A percentile compares a stretch with the other conserved stretches of the same genome.
phyloP scores from a whole-genome alignment of 2,329 filamentous ascomycete genomes.

The Fusarium chaquense region DNA sequence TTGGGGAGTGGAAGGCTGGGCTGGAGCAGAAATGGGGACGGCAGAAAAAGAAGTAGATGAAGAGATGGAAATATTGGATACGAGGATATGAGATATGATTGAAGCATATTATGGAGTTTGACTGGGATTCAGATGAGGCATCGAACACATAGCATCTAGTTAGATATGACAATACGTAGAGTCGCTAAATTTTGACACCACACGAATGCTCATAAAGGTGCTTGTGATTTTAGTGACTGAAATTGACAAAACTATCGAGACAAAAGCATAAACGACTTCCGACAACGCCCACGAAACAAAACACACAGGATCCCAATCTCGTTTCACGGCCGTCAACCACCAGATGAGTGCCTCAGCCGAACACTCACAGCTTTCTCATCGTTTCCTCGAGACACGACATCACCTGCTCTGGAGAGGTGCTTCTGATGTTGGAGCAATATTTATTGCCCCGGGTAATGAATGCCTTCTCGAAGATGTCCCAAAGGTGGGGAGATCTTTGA shows the following conservation, averaged over 20 bases:
- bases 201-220: background rate
- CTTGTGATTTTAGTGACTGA: background rate
- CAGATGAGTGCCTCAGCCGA: too few relatives aligned
- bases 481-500: background rate
- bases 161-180: background rate
- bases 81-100: conserved; percentile 14
- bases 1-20: conserved; percentile 54
- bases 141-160: background rate
- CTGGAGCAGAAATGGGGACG: conserved; percentile 50
- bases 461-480: background rate
- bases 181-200: background rate
- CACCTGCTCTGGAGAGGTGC: background rate
- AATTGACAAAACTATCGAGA: background rate
- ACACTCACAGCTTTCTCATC: too few relatives aligned
- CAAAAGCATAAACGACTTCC: background rate
- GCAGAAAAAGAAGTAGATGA: background rate
- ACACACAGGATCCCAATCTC: too few relatives aligned
- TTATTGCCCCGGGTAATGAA: background rate
- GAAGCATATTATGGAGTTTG: conserved; percentile 24
- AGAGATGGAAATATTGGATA: background rate
- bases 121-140: conserved; percentile 7
- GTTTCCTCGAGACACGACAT: background rate
- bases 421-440: too few relatives aligned
- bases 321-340: too few relatives aligned
- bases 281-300: too few relatives aligned